phyloP scores from a whole-genome alignment of 2,329 filamentous ascomycete species.

The Sclerotinia spermophila region DNA sequence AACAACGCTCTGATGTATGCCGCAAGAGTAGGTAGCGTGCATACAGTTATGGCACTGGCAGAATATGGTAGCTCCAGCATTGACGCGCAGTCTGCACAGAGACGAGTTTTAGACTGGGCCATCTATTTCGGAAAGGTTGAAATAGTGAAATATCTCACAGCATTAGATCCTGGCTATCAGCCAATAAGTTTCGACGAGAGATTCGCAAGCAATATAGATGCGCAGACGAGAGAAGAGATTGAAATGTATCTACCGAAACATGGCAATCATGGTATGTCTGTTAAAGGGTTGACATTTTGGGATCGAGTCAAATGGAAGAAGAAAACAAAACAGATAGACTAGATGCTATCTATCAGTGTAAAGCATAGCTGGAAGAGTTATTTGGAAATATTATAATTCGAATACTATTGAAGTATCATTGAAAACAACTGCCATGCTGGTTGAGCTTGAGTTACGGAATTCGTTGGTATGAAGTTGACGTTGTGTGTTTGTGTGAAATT shows the following conservation, averaged over 20 bases:
- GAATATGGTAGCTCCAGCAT: constrained; percentile 8
- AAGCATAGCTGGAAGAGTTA: too few relatives aligned
- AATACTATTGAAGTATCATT: too few relatives aligned
- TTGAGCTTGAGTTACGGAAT: neutral
- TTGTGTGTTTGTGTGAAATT: neutral
- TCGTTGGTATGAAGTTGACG: neutral
- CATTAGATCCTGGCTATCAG: constrained; percentile 2
- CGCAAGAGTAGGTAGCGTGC: constrained; percentile 11
- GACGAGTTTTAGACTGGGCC: constrained; percentile 13
- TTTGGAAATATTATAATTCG: neutral
- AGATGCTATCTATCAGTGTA: neutral
- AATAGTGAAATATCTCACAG: constrained; percentile 10
- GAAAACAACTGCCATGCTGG: neutral
- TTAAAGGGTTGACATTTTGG: constrained; percentile 14
- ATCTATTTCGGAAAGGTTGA: constrained; percentile 16
- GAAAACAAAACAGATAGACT: neutral
- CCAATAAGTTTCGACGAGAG: neutral
- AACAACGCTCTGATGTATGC: constrained; percentile 17
- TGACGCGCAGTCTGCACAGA: constrained; percentile 3
- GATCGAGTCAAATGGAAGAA: constrained; percentile 5
- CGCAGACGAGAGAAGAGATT: neutral
- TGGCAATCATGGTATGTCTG: neutral
- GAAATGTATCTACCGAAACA: constrained; percentile 7
- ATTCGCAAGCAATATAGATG: constrained; percentile 9
- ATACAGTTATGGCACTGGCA: constrained; percentile 2